Evolutionary conservation across 768 basidiomycete genomes (phyloP).

Genomic region (Tulasnella sp.): DNA sequence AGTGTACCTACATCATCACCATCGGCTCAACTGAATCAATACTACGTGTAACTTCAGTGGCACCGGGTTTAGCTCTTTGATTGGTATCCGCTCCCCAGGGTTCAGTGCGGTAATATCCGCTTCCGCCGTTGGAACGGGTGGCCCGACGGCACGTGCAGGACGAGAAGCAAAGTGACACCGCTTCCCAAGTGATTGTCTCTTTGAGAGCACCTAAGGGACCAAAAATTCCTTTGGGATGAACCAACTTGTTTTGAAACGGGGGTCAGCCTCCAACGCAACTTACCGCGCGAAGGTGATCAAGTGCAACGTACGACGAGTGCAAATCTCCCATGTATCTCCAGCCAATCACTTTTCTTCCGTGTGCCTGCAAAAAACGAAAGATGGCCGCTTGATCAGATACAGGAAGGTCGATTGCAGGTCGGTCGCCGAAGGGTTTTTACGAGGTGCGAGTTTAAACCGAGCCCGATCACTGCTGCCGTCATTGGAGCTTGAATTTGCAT

Average conservation of each 20-base stretch:
- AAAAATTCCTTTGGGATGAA: too few species aligned
- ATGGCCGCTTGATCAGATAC: too few species aligned
- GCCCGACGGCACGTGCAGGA: neutral
- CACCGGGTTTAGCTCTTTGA: neutral
- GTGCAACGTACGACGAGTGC: too few species aligned
- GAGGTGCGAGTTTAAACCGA: too few species aligned
- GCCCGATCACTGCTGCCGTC: too few species aligned
- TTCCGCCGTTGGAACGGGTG: neutral
- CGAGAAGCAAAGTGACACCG: neutral
- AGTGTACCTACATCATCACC: neutral
- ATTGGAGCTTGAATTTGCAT: neutral
- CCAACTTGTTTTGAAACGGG: too few species aligned
- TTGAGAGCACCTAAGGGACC: too few species aligned
- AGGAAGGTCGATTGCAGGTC: too few species aligned
- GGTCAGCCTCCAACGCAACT: too few species aligned
- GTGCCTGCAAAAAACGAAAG: too few species aligned
- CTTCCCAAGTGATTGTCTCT: neutral
- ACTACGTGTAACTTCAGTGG: neutral
- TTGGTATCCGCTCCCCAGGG: neutral
- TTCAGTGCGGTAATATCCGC: neutral
- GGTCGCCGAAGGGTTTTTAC: too few species aligned
- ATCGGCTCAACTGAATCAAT: neutral
- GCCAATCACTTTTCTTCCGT: neutral
- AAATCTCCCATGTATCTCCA: neutral
- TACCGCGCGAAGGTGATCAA: neutral